Evolutionary conservation across 192 early-diverging fungal genomes (phyloP).

Genomic region (Gigaspora rosea): DNA sequence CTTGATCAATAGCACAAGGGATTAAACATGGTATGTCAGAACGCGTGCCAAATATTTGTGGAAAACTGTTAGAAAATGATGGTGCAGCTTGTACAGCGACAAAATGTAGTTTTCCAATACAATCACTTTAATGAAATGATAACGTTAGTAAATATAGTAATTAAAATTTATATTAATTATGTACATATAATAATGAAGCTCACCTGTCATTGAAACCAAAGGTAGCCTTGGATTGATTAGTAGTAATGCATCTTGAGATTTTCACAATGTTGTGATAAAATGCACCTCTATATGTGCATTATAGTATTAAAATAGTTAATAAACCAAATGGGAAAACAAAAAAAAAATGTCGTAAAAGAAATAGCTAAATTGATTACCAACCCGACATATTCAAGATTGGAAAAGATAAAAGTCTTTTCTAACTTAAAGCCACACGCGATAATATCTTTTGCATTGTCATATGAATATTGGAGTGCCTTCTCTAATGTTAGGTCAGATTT

Average conservation of each 20-base stretch:
- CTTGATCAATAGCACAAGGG: slow-evolving; percentile 97
- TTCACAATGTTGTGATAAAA: slow-evolving; percentile 94
- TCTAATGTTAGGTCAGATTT: slow-evolving; percentile 85
- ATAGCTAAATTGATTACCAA: slow-evolving; percentile 35
- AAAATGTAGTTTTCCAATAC: slow-evolving; percentile 93
- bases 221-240: slow-evolving; percentile 75
- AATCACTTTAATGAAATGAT: slow-evolving; percentile 54
- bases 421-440: slow-evolving; percentile 94
- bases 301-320: not conserved
- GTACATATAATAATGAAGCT: not conserved
- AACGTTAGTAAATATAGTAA: not conserved
- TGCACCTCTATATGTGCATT: slow-evolving; percentile 58
- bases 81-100: slow-evolving; percentile 93
- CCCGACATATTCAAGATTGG: slow-evolving; percentile 89
- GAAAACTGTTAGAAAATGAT: slow-evolving; percentile 93
- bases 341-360: not conserved
- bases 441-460: slow-evolving; percentile 89
- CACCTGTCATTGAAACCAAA: slow-evolving; percentile 90
- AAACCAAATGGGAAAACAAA: not conserved
- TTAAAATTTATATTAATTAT: too few species aligned
- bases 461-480: slow-evolving; percentile 70
- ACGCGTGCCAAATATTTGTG: slow-evolving; percentile 90
- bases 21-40: slow-evolving; percentile 94
- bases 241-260: slow-evolving; percentile 87
- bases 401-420: slow-evolving; percentile 97